Evolutionary conservation across 192 early-diverging fungal genomes (phyloP).

Genomic region (Funneliformis mosseae): DNA sequence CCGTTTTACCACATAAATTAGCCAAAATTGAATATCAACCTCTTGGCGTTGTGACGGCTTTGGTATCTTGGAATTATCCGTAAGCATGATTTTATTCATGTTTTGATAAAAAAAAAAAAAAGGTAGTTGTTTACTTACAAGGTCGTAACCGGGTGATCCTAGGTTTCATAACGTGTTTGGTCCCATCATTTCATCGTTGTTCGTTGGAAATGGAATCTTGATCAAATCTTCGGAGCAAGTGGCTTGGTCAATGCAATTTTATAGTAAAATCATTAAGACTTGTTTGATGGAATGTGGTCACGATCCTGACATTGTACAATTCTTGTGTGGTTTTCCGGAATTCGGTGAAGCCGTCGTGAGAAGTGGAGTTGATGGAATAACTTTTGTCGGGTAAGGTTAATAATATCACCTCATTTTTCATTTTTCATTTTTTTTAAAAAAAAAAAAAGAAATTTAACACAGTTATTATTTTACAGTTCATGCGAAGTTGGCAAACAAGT

Average conservation of each 20-base stretch:
- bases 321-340: conserved; percentile 80
- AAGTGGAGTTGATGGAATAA: conserved; percentile 71
- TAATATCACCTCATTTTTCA: neutral
- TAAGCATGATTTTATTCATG: conserved; percentile 28
- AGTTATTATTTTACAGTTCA: conserved; percentile 40
- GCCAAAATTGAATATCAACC: conserved; percentile 80
- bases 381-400: conserved; percentile 69
- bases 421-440: neutral
- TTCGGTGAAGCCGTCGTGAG: conserved; percentile 75
- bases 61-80: conserved; percentile 91
- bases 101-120: neutral
- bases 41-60: conserved; percentile 76
- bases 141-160: neutral
- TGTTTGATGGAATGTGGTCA: conserved; percentile 75
- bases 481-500: conserved; percentile 79
- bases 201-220: conserved; percentile 84
- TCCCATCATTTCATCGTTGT: conserved; percentile 79
- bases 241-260: conserved; percentile 79
- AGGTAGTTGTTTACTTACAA: neutral
- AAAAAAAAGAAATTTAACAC: too few species aligned
- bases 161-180: conserved; percentile 75
- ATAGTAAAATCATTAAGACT: conserved; percentile 61
- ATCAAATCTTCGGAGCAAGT: conserved; percentile 86
- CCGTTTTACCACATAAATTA: conserved; percentile 75
- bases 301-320: conserved; percentile 75